Evolutionary conservation across 129 eudicot species (phyloP).

Genomic region (Tanacetum coccineum): DNA sequence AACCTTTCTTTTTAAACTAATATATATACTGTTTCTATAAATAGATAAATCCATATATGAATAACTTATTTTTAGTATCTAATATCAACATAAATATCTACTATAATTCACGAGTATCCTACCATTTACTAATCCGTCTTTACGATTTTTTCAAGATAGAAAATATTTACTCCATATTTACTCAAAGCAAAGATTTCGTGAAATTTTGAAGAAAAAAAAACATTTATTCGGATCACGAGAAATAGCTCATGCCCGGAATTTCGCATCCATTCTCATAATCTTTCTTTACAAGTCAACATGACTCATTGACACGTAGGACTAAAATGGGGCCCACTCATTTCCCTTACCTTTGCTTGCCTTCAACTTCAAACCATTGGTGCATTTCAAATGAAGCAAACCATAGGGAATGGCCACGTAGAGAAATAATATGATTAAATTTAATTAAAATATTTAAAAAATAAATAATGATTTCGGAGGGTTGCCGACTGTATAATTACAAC

Average conservation of each 20-base stretch:
- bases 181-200: too few species aligned
- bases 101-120: too few species aligned
- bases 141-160: too few species aligned
- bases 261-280: slow-evolving; percentile 7
- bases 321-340: too few species aligned
- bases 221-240: slow-evolving; percentile 3
- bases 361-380: slow-evolving; percentile 32
- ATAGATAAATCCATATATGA: too few species aligned
- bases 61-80: too few species aligned
- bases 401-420: slow-evolving; percentile 31
- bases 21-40: too few species aligned
- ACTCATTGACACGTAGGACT: slow-evolving; percentile 42
- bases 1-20: too few species aligned
- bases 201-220: too few species aligned
- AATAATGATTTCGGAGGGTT: slow-evolving; percentile 21
- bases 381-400: slow-evolving; percentile 15
- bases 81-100: too few species aligned
- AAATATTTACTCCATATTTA: too few species aligned
- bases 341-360: slow-evolving; percentile 65
- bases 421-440: neutral
- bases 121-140: too few species aligned
- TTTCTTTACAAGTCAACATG: slow-evolving; percentile 25
- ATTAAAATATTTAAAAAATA: slow-evolving; percentile 5
- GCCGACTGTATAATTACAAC: slow-evolving; percentile 52
- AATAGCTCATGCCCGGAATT: slow-evolving; percentile 11